phyloP scores from a whole-genome alignment of 768 basidiomycete genomes.

The Kwoniella shandongensis region DNA sequence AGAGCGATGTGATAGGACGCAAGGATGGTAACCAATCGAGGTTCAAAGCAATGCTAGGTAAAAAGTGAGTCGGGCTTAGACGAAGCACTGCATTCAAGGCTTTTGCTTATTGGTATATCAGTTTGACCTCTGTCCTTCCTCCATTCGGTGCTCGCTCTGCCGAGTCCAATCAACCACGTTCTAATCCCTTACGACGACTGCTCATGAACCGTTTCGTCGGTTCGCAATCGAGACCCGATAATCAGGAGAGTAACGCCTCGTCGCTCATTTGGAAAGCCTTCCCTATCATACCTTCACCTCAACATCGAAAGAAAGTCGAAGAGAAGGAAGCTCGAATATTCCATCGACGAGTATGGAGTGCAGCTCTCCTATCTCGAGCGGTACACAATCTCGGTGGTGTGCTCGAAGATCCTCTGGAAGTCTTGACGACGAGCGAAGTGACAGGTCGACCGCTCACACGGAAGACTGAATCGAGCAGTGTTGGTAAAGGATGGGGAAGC shows the following conservation, averaged over 20 bases:
- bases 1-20: conserved; percentile 28
- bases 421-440: conserved; percentile 4
- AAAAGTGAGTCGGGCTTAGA: conserved; percentile 17
- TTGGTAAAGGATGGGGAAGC: conserved; percentile 20
- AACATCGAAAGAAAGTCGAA: conserved; percentile 4
- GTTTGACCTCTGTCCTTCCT: conserved; percentile 16
- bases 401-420: conserved; percentile 20
- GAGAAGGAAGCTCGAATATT: conserved; percentile 30
- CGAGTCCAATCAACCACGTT: conserved; percentile 1
- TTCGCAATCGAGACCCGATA: neutral
- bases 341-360: conserved; percentile 28
- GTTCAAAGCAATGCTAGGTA: conserved; percentile 14
- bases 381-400: conserved; percentile 24
- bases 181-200: conserved; percentile 20
- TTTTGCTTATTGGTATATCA: neutral
- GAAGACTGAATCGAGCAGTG: conserved; percentile 15
- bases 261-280: conserved; percentile 23
- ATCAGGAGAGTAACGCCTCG: neutral
- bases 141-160: conserved; percentile 15
- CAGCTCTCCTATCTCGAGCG: conserved; percentile 34
- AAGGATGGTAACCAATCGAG: conserved; percentile 19
- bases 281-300: conserved; percentile 14
- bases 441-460: conserved; percentile 7
- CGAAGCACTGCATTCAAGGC: too few species aligned
- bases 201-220: conserved; percentile 10